phyloP scores from a whole-genome alignment of 345 rosid genomes.

The Eucalyptus dawsonii region DNA sequence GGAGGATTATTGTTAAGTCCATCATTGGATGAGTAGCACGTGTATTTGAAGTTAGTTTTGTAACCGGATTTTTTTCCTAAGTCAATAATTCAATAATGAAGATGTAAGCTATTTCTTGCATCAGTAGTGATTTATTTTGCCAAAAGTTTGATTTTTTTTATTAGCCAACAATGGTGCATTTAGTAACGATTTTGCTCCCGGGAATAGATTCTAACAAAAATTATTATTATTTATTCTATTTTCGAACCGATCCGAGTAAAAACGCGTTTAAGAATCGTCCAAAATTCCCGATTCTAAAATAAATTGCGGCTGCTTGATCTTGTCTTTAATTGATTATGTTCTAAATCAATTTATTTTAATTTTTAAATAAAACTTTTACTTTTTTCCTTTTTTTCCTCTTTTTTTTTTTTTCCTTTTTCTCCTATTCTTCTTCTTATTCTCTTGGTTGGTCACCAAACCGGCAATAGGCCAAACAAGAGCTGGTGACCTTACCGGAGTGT shows the following conservation, averaged over 20 bases:
- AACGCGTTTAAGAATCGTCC: accelerated
- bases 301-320: accelerated
- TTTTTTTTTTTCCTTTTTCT: too few species aligned
- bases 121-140: neutral
- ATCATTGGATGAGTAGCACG: neutral
- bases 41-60: neutral
- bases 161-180: accelerated
- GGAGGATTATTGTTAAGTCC: neutral
- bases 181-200: too few species aligned
- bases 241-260: accelerated
- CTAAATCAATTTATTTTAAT: too few species aligned
- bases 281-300: too few species aligned
- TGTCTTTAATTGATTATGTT: accelerated
- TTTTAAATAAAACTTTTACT: too few species aligned
- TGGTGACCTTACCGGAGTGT: too few species aligned
- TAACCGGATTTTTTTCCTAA: neutral
- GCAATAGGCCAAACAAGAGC: accelerated
- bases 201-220: accelerated
- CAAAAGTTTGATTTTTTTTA: neutral
- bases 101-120: neutral
- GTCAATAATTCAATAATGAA: neutral
- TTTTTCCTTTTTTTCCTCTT: too few species aligned
- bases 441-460: too few species aligned
- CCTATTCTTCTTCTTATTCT: too few species aligned
- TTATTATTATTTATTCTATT: too few species aligned